These are phyloP conservation scores for Phytophthora foliorum DNA, from an alignment of 352 stramenopile species.

Conservation along the genomic window DNA sequence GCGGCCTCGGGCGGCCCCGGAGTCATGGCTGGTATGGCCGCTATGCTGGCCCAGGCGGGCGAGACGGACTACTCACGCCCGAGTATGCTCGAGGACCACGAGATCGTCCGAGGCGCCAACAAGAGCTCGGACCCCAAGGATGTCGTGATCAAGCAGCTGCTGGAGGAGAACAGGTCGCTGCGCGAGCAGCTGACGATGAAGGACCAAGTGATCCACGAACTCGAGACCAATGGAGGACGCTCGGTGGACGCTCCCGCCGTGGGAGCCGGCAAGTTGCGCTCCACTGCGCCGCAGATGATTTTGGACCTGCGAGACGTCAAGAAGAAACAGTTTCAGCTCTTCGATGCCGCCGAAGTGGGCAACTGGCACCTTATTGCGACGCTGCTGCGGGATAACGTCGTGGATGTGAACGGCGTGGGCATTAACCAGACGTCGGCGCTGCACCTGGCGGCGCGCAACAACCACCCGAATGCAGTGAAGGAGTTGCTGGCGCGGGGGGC, in stretches of 20 bases:
- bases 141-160: constrained; percentile 87
- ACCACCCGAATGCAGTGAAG: constrained; percentile 80
- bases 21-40: constrained; percentile 26
- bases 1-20: constrained; percentile 34
- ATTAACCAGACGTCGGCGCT: constrained; percentile 90
- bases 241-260: constrained; percentile 31
- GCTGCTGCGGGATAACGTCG: constrained; percentile 82
- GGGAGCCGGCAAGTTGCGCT: constrained; percentile 52
- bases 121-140: constrained; percentile 89
- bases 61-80: constrained; percentile 84
- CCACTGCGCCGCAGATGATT: constrained; percentile 82
- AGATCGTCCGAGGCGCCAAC: constrained; percentile 84
- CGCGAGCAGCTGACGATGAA: constrained; percentile 85
- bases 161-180: constrained; percentile 85
- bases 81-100: constrained; percentile 85
- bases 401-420: constrained; percentile 88
- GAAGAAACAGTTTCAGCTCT: constrained; percentile 92
- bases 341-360: constrained; percentile 85
- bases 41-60: constrained; percentile 5
- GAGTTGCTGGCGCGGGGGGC: constrained; percentile 77
- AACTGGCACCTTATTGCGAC: constrained; percentile 88
- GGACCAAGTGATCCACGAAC: constrained; percentile 86
- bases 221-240: constrained; percentile 77
- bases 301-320: constrained; percentile 87
- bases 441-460: constrained; percentile 80